Evolutionary conservation across 2,329 filamentous ascomycete genomes (phyloP), one percentile per base, ranked within the genome.

Genomic region (Penicillium nordicum): DNA sequence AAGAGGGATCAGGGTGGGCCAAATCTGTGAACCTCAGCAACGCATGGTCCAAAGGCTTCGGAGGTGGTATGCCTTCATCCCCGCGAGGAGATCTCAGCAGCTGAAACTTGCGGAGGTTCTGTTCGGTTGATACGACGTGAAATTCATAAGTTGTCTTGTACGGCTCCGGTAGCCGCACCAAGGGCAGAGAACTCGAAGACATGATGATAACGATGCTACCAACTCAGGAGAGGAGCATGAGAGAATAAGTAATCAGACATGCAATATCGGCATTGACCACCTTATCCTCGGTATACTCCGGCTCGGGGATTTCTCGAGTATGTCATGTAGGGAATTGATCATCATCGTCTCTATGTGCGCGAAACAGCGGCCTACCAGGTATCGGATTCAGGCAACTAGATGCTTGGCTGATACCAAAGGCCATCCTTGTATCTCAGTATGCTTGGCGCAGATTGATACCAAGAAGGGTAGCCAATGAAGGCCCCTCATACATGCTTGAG

Each of bases 1-100:
- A 59, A 9, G 63, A 54, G 21, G 61, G 53, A 25, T 66, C 57
- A 23, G 64, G 62, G 5, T 56, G 55, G 1, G 59, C 46, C 12
- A 74, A 57, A 25, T 72, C 67, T 30, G 65, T 70, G 59, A 72
- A 73, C 8, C 59, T 62, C 10, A 74, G 59, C 4, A 62, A 60
- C 9, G 66, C 60, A 43, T 67, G 57, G 49, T 74, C 70, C 40
- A 74, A 63, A 27, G 63, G 62, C 40, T 70, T 54, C 14, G 65
- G 57, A 27, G 63, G 61, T 1, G 54, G 50, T 40, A 56, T 50
- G 37, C 63, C 50, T 41, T 59, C 60, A 40, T 63, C 59, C 21
- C 60, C 41, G n/a, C 65, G 61, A 21, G 62, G 55, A 30, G 58
- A 57, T 44, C 62, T 51, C 36, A 60, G 59, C 46, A 67, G 55